Evolutionary conservation across 2,329 filamentous ascomycete species (phyloP).

Genomic region (Neonectria coccinea): DNA sequence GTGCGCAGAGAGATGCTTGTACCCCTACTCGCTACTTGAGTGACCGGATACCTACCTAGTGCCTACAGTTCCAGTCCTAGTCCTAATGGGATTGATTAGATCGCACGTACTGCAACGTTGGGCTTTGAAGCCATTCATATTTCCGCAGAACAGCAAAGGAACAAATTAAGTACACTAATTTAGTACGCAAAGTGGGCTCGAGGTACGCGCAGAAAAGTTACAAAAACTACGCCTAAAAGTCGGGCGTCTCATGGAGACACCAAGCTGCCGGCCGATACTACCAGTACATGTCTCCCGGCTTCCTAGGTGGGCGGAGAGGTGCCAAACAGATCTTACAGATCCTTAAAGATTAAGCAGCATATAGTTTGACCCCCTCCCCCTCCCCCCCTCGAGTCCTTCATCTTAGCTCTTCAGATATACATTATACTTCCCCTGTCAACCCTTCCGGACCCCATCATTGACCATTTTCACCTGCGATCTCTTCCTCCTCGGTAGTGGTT

Average conservation of each 20-base stretch:
- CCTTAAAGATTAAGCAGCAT: not conserved
- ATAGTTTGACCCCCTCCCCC: not conserved
- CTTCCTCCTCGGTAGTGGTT: constrained; percentile 39
- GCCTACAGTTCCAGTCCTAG: too few relatives aligned
- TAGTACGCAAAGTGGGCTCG: not conserved
- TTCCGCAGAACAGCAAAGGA: too few relatives aligned
- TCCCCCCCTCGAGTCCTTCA: not conserved
- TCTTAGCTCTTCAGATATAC: not conserved
- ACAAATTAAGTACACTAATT: not conserved
- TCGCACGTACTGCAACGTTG: not conserved
- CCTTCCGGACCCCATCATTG: not conserved
- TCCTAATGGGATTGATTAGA: not conserved
- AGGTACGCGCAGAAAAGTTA: not conserved
- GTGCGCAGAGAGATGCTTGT: constrained; percentile 3
- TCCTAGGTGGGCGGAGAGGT: not conserved
- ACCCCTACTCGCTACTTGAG: constrained; percentile 6
- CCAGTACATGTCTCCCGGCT: not conserved
- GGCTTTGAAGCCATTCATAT: not conserved
- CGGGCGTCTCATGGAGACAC: not conserved
- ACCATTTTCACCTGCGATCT: constrained; percentile 37
- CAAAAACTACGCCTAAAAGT: not conserved
- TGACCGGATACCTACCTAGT: not conserved
- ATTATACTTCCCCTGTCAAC: not conserved
- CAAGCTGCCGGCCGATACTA: not conserved
- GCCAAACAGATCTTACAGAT: not conserved